These are phyloP conservation scores for Trichophyton mentagrophytes DNA, from an alignment of 2,329 filamentous ascomycete species.

Conservation along the genomic window DNA sequence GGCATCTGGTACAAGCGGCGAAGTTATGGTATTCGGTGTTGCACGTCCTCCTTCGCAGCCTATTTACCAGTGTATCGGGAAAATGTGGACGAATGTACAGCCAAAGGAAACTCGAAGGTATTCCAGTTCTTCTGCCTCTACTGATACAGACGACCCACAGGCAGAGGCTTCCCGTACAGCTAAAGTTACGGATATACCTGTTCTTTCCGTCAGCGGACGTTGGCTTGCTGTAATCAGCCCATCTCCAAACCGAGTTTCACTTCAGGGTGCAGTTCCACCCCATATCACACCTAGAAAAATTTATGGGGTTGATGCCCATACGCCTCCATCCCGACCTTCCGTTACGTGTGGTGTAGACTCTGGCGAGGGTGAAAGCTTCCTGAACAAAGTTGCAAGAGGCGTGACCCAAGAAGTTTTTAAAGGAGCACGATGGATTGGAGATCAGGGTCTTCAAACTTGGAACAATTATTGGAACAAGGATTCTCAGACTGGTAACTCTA, in stretches of 20 bases:
- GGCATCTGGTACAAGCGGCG: conserved; percentile 70
- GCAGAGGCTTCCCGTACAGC: conserved; percentile 24
- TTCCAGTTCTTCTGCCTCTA: conserved; percentile 35
- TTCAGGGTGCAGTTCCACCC: conserved; percentile 31
- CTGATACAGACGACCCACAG: conserved; percentile 32
- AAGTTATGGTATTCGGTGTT: conserved; percentile 64
- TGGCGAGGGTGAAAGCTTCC: conserved; percentile 35
- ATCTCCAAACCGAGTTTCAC: conserved; percentile 23
- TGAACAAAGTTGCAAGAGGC: conserved; percentile 37
- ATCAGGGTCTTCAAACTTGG: conserved; percentile 39
- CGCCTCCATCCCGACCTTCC: conserved; percentile 30
- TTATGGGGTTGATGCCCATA: conserved; percentile 32
- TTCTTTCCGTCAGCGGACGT: conserved; percentile 33
- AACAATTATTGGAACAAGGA: conserved; percentile 40
- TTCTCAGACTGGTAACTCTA: conserved; percentile 18
- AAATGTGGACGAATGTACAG: conserved; percentile 83
- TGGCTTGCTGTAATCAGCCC: conserved; percentile 37
- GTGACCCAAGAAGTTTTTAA: conserved; percentile 39
- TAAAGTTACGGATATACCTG: conserved; percentile 24
- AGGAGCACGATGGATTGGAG: conserved; percentile 38
- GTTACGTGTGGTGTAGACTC: conserved; percentile 35
- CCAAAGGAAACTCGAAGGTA: conserved; percentile 33
- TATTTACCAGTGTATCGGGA: conserved; percentile 59
- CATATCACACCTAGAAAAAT: conserved; percentile 24
- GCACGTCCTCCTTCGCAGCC: conserved; percentile 14